Percentiles rank a stretch among this genome's conserved stretches.
These are phyloP conservation scores for Knoxia roxburghii DNA, from an alignment of 257 asterid genomes.

Conservation along the genomic window DNA sequence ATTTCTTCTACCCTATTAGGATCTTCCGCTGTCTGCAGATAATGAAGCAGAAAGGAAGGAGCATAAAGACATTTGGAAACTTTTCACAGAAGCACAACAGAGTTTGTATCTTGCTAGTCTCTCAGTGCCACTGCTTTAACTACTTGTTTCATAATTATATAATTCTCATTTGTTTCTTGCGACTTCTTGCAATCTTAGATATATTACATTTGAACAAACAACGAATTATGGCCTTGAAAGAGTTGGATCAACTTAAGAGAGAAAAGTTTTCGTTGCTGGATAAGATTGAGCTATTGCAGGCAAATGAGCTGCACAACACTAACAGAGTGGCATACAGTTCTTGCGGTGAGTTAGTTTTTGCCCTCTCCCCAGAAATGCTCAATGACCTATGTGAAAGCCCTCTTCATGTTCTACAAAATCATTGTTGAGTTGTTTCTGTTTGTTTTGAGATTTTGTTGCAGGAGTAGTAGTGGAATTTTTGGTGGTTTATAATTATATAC, in stretches of 20 bases:
- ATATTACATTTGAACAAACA: slow-evolving; percentile 61
- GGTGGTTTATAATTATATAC: too few species aligned
- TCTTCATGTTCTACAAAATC: too few species aligned
- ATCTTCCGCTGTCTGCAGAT: slow-evolving; percentile 22
- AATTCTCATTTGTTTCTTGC: slow-evolving; percentile 8
- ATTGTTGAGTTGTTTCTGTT: too few species aligned
- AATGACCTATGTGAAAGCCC: too few species aligned
- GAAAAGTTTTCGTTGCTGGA: slow-evolving; percentile 48
- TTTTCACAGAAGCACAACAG: slow-evolving; percentile 68
- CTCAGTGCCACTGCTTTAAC: background rate
- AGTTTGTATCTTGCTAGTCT: slow-evolving; percentile 31
- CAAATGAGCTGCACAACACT: slow-evolving; percentile 23
- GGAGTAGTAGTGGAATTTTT: too few species aligned
- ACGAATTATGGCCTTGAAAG: slow-evolving; percentile 66
- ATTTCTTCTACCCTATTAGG: slow-evolving; percentile 24
- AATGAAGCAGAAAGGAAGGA: slow-evolving; percentile 33
- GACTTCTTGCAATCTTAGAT: slow-evolving; percentile 45
- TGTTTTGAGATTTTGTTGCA: too few species aligned
- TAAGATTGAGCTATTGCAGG: slow-evolving; percentile 48
- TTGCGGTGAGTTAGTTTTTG: background rate
- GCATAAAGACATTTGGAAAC: slow-evolving; percentile 52
- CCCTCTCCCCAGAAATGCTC: too few species aligned
- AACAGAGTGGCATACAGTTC: slow-evolving; percentile 31
- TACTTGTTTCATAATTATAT: background rate
- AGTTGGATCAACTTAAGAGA: slow-evolving; percentile 52